Base-by-base conservation (phyloP, 345 rosid genomes). In the Populus alba region DNA sequence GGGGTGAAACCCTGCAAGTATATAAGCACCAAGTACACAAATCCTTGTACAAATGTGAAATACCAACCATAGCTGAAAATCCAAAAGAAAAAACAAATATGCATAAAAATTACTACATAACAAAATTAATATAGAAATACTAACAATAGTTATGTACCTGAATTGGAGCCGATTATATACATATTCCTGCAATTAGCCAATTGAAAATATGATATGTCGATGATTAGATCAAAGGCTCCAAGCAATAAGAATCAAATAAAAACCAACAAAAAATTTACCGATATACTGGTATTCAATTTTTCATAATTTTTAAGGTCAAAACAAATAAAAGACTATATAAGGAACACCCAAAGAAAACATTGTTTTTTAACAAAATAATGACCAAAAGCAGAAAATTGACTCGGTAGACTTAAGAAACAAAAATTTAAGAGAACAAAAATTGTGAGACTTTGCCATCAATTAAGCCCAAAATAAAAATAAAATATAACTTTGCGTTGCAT, bases 11-110 rank as follows among this genome's bases (percentile, higher is more conserved):
- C 99, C 88, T 91, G 98, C 67, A 96, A 86, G 84, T 94, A 94
- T 78, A 96, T 92, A 22, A 96, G 91, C 18, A 81, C 68, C 79
- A 96, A 83, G 87, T 96, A 96, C 39, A 96, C 99, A 79, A 96
- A 94, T 82, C 99, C 99, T 89, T 96, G 99, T 47, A 96, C 86
- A 81, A 96, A 96, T 11, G 98, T 96, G 89, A 96, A 96, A 78
- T 96, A 94, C 99, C 99, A 96, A 16, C 98, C 98, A 81, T 94
- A 96, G 93, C 99, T 96, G 90, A 53, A 84, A 83, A 75, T 41
- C 37, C 49, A 17, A 80, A 66, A 77, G 17, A 41, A n/a, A 63
- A 66, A 65, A 66, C 15, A 38, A 33, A 27, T 11, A 22, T 8
- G 38, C 57, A 59, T 39, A 38, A 23, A 45, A 29, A 18, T 35